Conservation (phyloP, 2,329 filamentous ascomycete genomes). For the Raffaelea ambrosiae region DNA sequence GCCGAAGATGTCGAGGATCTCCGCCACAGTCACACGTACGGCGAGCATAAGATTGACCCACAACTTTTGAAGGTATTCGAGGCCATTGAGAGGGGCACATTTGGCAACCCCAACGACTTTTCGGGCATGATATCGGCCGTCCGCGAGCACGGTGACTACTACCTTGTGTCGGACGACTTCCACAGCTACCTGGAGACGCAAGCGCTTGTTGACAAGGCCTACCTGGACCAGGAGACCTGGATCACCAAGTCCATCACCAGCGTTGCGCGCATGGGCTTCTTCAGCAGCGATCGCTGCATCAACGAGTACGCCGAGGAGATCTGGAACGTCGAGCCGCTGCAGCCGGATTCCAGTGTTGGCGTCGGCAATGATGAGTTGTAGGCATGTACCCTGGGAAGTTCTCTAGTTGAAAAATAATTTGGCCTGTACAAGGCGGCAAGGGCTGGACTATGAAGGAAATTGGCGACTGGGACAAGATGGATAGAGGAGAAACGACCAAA, state of each 20-base stretch:
- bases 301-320: slow-evolving; percentile 95
- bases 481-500: too few species aligned
- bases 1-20: slow-evolving; percentile 95
- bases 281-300: slow-evolving; percentile 89
- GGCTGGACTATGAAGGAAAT: neutral
- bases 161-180: slow-evolving; percentile 96
- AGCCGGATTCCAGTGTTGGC: slow-evolving; percentile 25
- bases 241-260: slow-evolving; percentile 80
- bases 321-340: slow-evolving; percentile 88
- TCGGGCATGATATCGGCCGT: slow-evolving; percentile 77
- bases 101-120: slow-evolving; percentile 74
- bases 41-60: slow-evolving; percentile 66
- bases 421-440: too few species aligned
- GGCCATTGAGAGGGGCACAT: slow-evolving; percentile 68
- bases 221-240: slow-evolving; percentile 89
- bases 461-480: too few species aligned
- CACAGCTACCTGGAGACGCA: slow-evolving; percentile 90
- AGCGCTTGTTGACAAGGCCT: slow-evolving; percentile 81
- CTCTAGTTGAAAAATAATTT: too few species aligned
- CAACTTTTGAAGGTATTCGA: slow-evolving; percentile 75
- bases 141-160: slow-evolving; percentile 91
- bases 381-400: too few species aligned
- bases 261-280: slow-evolving; percentile 94
- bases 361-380: slow-evolving; percentile 10
- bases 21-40: slow-evolving; percentile 82